These are phyloP conservation scores for Cercophora scortea DNA, from an alignment of 495 filamentous ascomycete species.

Conservation along the genomic window DNA sequence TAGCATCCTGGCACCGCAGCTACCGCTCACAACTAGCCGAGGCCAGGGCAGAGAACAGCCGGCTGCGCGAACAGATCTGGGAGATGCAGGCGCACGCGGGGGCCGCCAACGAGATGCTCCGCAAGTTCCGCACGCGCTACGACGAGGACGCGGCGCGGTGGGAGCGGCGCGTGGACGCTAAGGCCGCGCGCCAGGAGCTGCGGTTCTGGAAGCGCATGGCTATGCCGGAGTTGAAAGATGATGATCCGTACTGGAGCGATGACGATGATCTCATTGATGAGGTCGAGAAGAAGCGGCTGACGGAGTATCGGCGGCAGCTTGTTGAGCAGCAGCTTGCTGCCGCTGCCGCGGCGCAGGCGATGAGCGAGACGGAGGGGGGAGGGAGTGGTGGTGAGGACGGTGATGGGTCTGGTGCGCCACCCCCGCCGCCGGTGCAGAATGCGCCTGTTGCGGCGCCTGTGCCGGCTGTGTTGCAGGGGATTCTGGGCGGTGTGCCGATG, in stretches of 20 bases:
- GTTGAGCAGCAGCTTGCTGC: slow-evolving; percentile 29
- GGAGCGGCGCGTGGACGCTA: slow-evolving; percentile 37
- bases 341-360: slow-evolving; percentile 7
- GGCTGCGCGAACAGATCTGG: slow-evolving; percentile 49
- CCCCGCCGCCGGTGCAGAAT: neutral
- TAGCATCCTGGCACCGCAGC: slow-evolving; percentile 46
- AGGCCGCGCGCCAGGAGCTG: slow-evolving; percentile 37
- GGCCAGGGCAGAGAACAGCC: slow-evolving; percentile 47
- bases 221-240: slow-evolving; percentile 40
- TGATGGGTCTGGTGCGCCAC: neutral
- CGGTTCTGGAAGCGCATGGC: slow-evolving; percentile 51
- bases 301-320: slow-evolving; percentile 27
- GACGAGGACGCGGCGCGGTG: slow-evolving; percentile 39
- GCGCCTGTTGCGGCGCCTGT: neutral
- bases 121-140: slow-evolving; percentile 38
- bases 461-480: slow-evolving; percentile 9
- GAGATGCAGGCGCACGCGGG: slow-evolving; percentile 47
- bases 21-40: slow-evolving; percentile 50
- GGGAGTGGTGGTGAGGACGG: neutral
- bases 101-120: slow-evolving; percentile 39
- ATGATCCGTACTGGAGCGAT: slow-evolving; percentile 46
- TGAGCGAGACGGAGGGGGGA: slow-evolving; percentile 2
- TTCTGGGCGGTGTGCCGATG: slow-evolving; percentile 39
- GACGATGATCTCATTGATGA: slow-evolving; percentile 49
- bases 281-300: slow-evolving; percentile 40